Conservation (phyloP, 352 stramenopile species). For the Aphanomyces cochlioides region DNA sequence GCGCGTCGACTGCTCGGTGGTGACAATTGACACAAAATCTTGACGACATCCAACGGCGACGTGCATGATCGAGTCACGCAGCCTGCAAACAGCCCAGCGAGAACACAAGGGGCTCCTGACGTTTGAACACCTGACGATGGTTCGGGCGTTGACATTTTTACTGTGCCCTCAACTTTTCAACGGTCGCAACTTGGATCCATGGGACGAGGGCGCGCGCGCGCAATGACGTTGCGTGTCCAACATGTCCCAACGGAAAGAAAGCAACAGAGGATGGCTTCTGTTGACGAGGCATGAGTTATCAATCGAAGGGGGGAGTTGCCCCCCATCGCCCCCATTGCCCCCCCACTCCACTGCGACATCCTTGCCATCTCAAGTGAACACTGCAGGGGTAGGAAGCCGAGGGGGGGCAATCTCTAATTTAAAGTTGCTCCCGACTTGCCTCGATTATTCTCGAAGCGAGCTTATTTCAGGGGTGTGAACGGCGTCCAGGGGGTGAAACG, state of each 20-base stretch:
- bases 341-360: no score
- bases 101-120: constrained; percentile 37
- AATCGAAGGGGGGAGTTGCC: no score
- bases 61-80: constrained; percentile 80
- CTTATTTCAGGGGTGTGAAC: no score
- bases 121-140: neutral
- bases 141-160: neutral
- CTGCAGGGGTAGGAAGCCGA: no score
- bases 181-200: neutral
- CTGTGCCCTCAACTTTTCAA: neutral
- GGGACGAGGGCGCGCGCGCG: neutral
- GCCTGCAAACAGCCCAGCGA: constrained; percentile 66
- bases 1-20: neutral
- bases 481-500: no score
- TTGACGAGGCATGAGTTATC: no score
- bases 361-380: no score
- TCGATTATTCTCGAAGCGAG: no score
- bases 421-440: no score
- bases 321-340: no score
- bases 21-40: constrained; percentile 80
- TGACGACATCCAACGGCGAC: constrained; percentile 76
- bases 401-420: no score
- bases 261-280: neutral
- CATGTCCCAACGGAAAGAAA: neutral
- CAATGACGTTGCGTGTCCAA: neutral